Conservation (phyloP, 176 grass and related monocot species). For the Musa troglodytarum region DNA sequence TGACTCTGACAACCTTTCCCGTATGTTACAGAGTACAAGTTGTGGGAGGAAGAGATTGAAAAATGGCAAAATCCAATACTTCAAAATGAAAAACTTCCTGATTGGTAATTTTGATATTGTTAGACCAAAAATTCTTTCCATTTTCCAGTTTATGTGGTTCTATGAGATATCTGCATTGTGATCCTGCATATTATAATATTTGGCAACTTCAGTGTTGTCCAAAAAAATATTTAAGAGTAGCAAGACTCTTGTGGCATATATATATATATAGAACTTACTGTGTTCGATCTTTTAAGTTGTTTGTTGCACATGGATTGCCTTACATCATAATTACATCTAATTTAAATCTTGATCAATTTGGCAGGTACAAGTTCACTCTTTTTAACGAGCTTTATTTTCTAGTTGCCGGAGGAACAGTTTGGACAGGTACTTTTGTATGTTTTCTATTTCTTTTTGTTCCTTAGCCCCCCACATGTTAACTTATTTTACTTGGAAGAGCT, state of each 20-base stretch:
- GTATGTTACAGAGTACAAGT: constrained; percentile 57
- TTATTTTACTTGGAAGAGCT: neutral
- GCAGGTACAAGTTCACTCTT: constrained; percentile 93
- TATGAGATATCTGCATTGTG: too few relatives aligned
- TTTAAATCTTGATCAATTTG: constrained; percentile 13
- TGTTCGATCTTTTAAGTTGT: neutral
- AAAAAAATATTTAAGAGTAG: too few relatives aligned
- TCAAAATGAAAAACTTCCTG: constrained; percentile 57
- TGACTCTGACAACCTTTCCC: constrained; percentile 6
- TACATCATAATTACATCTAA: neutral
- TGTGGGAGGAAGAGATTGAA: constrained; percentile 77
- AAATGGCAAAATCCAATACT: constrained; percentile 78
- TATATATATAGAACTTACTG: too few relatives aligned
- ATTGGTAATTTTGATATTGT: constrained; percentile 38
- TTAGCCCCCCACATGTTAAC: neutral
- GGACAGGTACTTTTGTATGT: constrained; percentile 63
- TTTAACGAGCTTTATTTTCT: constrained; percentile 96
- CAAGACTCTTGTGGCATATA: too few relatives aligned
- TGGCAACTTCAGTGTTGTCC: too few relatives aligned
- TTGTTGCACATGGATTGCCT: neutral
- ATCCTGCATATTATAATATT: too few relatives aligned
- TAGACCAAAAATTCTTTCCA: too few relatives aligned
- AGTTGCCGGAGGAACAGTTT: constrained; percentile 89
- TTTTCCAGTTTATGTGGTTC: too few relatives aligned
- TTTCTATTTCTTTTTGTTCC: neutral